Percentiles rank a stretch among this genome's conserved stretches.
Evolutionary conservation across 352 stramenopile genomes (phyloP).

Genomic region (Globisporangium acanthophoron): DNA sequence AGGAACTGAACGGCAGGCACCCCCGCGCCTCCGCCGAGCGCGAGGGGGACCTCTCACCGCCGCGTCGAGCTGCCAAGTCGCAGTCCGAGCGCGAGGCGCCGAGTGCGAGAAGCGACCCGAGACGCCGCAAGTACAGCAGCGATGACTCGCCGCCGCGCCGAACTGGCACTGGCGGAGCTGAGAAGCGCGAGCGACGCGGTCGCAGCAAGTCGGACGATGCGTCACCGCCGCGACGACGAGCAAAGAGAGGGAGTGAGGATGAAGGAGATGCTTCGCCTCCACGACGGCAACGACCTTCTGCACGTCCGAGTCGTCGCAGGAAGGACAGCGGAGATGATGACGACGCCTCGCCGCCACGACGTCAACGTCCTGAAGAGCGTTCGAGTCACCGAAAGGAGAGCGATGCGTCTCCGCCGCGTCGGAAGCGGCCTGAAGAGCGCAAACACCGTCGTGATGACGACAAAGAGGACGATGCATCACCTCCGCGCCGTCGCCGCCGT

Average conservation of each 20-base stretch:
- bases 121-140: constrained; percentile 8
- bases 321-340: background rate
- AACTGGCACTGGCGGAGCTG: background rate
- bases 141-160: constrained; percentile 17
- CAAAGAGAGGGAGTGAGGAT: background rate
- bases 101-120: background rate
- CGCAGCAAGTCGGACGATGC: background rate
- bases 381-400: background rate
- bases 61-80: constrained; percentile 23
- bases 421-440: background rate
- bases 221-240: background rate
- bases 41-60: constrained; percentile 45
- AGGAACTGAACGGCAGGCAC: constrained; percentile 34
- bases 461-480: background rate
- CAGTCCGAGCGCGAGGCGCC: background rate
- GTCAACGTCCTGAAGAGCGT: background rate
- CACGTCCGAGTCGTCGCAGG: background rate
- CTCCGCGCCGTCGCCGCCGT: constrained; percentile 2
- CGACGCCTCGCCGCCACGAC: constrained; percentile 12
- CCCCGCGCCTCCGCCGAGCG: constrained; percentile 1
- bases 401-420: background rate
- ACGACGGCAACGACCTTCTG: constrained; percentile 11
- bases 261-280: constrained; percentile 27
- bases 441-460: background rate
- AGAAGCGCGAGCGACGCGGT: background rate